Evolutionary conservation across 345 rosid genomes (phyloP).

Genomic region (Erucastrum elatum): DNA sequence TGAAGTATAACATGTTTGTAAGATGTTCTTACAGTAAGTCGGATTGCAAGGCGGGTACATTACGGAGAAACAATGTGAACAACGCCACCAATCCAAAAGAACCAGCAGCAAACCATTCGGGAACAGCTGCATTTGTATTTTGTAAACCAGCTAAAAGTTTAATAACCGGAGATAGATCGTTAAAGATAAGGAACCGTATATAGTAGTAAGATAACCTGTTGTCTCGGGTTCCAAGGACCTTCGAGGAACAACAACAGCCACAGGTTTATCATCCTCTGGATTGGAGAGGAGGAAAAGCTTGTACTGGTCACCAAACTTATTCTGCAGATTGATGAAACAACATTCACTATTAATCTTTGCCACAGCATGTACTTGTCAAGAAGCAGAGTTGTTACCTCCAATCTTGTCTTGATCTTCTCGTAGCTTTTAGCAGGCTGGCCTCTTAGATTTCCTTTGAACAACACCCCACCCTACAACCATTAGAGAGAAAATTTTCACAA

Average conservation of each 20-base stretch:
- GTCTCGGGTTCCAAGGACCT: slow-evolving; percentile 77
- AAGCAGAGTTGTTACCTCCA: slow-evolving; percentile 52
- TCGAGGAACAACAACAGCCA: slow-evolving; percentile 91
- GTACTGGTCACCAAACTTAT: slow-evolving; percentile 75
- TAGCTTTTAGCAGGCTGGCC: slow-evolving; percentile 80
- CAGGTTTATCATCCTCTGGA: slow-evolving; percentile 96
- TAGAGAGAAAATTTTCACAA: slow-evolving; percentile 2
- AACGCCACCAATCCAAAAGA: slow-evolving; percentile 84
- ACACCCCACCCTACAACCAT: slow-evolving; percentile 65
- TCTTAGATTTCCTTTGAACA: slow-evolving; percentile 93
- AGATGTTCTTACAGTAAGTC: slow-evolving; percentile 65
- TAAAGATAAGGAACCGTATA: neutral
- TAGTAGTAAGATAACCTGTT: slow-evolving; percentile 48
- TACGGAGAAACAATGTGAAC: slow-evolving; percentile 82
- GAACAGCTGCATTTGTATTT: slow-evolving; percentile 65
- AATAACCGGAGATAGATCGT: slow-evolving; percentile 6
- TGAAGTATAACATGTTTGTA: slow-evolving; percentile 7
- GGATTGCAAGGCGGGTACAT: slow-evolving; percentile 85
- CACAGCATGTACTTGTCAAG: neutral
- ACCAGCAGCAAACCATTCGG: slow-evolving; percentile 97
- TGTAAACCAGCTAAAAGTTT: neutral
- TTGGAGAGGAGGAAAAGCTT: slow-evolving; percentile 81
- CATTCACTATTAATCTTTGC: neutral
- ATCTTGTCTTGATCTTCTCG: slow-evolving; percentile 71
- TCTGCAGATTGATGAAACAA: slow-evolving; percentile 47